Percentiles rank a stretch among this genome's conserved stretches.
These are phyloP conservation scores for Boletus reticuloceps DNA, from an alignment of 768 basidiomycete species.

Conservation along the genomic window DNA sequence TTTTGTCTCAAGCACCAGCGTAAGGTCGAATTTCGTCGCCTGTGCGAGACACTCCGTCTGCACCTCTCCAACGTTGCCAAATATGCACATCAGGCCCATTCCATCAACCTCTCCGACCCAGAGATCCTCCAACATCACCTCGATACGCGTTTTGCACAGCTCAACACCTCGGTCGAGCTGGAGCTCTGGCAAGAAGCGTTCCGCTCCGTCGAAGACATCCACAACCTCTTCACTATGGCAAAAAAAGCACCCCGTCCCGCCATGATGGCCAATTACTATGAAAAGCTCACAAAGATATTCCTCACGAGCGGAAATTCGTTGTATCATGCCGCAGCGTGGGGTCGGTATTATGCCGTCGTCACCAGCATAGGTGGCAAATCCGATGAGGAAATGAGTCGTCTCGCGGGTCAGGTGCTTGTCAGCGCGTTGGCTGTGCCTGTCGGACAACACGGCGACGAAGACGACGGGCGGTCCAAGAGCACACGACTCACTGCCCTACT, in stretches of 20 bases:
- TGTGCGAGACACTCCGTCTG: constrained; percentile 94
- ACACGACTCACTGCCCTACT: constrained; percentile 82
- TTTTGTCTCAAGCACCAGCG: constrained; percentile 93
- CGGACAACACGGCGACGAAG: constrained; percentile 52
- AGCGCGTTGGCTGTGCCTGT: constrained; percentile 93
- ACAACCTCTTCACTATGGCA: constrained; percentile 89
- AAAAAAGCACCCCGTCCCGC: constrained; percentile 89
- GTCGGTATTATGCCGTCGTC: constrained; percentile 73
- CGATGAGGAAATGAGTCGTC: constrained; percentile 73
- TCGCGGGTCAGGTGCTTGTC: constrained; percentile 90
- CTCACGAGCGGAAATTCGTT: constrained; percentile 91
- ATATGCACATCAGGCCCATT: constrained; percentile 89
- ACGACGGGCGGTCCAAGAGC: constrained; percentile 61
- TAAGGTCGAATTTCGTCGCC: constrained; percentile 94
- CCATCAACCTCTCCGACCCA: constrained; percentile 93
- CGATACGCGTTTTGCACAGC: constrained; percentile 94
- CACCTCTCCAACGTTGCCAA: constrained; percentile 94
- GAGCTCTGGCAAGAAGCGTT: constrained; percentile 99
- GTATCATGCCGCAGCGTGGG: constrained; percentile 97
- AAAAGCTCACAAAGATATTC: constrained; percentile 96
- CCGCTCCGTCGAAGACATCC: constrained; percentile 96
- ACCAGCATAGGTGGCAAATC: constrained; percentile 70
- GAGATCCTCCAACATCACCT: constrained; percentile 95
- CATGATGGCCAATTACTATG: constrained; percentile 99
- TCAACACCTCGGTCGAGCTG: constrained; percentile 94